These are phyloP conservation scores for Elongisporangium prolatum DNA, from an alignment of 352 stramenopile species.

Conservation along the genomic window DNA sequence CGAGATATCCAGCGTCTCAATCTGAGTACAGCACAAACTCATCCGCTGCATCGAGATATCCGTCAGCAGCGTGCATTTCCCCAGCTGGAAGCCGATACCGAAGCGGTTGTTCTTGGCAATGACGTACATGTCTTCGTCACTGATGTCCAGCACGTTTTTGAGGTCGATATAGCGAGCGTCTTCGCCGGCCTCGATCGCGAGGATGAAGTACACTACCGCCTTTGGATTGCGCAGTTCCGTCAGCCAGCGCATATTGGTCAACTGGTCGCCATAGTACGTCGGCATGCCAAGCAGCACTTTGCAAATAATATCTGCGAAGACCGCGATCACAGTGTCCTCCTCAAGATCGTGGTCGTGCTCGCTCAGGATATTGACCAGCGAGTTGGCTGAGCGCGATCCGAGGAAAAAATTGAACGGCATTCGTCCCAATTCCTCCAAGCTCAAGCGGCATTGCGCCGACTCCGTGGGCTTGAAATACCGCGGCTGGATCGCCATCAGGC, in stretches of 20 bases:
- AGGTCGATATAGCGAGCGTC: constrained; percentile 51
- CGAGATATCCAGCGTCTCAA: constrained; percentile 79
- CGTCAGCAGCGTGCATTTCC: constrained; percentile 28
- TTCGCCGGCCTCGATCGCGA: constrained; percentile 48
- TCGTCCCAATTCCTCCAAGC: constrained; percentile 38
- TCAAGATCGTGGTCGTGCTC: constrained; percentile 36
- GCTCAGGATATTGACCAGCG: constrained; percentile 47
- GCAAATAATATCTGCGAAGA: constrained; percentile 71
- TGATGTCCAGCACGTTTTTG: constrained; percentile 42
- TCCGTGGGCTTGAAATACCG: constrained; percentile 57
- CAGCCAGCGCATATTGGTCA: constrained; percentile 68
- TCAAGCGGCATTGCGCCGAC: constrained; percentile 38
- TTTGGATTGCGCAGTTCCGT: constrained; percentile 37
- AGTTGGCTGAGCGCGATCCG: constrained; percentile 43
- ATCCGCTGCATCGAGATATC: constrained; percentile 40
- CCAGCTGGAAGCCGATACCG: constrained; percentile 33
- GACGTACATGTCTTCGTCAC: constrained; percentile 50
- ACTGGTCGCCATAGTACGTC: constrained; percentile 59
- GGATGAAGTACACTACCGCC: constrained; percentile 57
- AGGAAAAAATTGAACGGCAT: constrained; percentile 77
- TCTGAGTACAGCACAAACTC: constrained; percentile 40
- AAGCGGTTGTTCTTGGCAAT: constrained; percentile 56
- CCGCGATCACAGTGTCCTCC: constrained; percentile 24
- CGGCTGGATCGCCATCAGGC: constrained; percentile 39
- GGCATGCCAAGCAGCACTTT: constrained; percentile 56